Base-by-base conservation (phyloP, 768 basidiomycete species). In the Auricularia auricula-judae region DNA sequence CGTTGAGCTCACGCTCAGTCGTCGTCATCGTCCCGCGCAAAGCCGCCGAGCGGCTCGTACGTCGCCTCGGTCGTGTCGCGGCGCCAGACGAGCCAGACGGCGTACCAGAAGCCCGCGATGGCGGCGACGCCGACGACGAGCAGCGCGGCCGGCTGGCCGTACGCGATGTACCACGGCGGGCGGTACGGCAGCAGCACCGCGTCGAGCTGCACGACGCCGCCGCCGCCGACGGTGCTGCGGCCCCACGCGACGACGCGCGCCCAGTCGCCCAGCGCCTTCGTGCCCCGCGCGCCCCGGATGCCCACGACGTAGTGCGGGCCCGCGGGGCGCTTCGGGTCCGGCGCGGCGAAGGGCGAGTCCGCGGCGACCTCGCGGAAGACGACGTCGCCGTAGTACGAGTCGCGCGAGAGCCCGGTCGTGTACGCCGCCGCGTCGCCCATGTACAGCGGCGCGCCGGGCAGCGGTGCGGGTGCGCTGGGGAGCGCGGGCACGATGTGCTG, bases 121-220 rank as follows among this genome's bases (percentile, higher is more conserved):
- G 84, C 66, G 35, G 83, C 51, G 35, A 88, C 70, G 4, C 88
- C 91, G 33, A 84, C 68, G 1, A 76, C 76, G 2, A 84, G 84
- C 3, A 89, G 84, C 35, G 81, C 76, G n/a, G 82, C 69, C 0
- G 91, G 90, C 3, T 81, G 79, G 47, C 91, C 89, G 70, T 86
- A 93, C 70, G 84, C 78, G 43, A 83, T 77, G 85, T 88, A 93
- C 91, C 91, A 92, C 3, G 86, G 81, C 3, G 96, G 93, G 65
- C 86, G 77, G 73, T 93, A 98, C 39, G 97, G 97, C 29, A 86
- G 71, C 63, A 99, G 77, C 12, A 98, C 79, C 51, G 81, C 80
- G 76, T 97, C 91, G 65, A 98, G 89, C 74, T 88, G 83, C 65
- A 98, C 82, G 44, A 98, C 92, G 3, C 96, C 96, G 0, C 95